Conservation (phyloP, 768 basidiomycete species). For the Xanthoconium purpureum region DNA sequence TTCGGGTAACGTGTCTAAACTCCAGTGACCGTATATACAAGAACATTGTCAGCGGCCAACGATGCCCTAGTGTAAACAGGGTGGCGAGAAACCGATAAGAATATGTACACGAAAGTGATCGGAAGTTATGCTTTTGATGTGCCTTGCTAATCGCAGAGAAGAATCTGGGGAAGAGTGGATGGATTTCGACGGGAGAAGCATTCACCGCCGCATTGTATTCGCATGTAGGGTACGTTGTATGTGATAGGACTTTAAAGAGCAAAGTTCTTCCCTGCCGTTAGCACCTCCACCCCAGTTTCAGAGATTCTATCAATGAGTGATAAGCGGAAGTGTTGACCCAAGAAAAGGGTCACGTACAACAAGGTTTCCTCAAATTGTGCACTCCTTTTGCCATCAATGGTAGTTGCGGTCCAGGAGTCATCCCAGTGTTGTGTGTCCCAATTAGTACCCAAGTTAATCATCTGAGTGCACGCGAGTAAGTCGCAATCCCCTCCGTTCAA, state of each 20-base stretch:
- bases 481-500: background rate
- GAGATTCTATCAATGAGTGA: conserved; percentile 61
- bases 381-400: conserved; percentile 82
- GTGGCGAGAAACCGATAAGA: conserved; percentile 29
- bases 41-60: conserved; percentile 25
- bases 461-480: conserved; percentile 44
- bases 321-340: conserved; percentile 16
- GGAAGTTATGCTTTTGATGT: conserved; percentile 23
- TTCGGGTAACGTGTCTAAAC: conserved; percentile 26
- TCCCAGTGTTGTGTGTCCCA: conserved; percentile 85
- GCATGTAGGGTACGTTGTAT: conserved; percentile 23
- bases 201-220: conserved; percentile 21
- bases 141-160: conserved; percentile 21
- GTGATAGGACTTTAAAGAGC: conserved; percentile 20
- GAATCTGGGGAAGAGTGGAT: conserved; percentile 18
- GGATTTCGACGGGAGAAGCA: conserved; percentile 17
- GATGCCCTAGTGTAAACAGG: conserved; percentile 26
- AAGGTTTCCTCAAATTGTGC: conserved; percentile 99
- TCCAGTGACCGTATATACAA: conserved; percentile 28
- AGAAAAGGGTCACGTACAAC: conserved; percentile 55
- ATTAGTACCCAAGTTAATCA: conserved; percentile 85
- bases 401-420: conserved; percentile 96
- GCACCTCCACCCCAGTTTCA: conserved; percentile 83
- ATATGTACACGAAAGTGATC: conserved; percentile 31
- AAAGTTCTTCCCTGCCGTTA: conserved; percentile 57